A percentile compares a stretch with the other conserved stretches of the same genome.
phyloP scores from a whole-genome alignment of 345 rosid species.

The Crucihimalaya himalaica region DNA sequence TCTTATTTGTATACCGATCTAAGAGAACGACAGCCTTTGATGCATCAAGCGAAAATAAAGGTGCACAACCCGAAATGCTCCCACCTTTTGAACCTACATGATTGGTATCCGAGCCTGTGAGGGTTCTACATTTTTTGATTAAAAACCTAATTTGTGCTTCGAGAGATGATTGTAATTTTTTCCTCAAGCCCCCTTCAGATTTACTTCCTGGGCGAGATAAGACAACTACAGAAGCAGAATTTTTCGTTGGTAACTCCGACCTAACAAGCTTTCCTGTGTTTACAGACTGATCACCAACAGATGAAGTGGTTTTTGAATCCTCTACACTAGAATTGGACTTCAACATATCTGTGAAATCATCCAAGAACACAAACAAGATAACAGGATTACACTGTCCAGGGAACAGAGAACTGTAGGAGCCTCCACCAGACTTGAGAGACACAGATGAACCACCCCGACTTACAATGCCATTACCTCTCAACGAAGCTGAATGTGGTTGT shows the following conservation, averaged over 20 bases:
- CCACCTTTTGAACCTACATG: slow-evolving; percentile 64
- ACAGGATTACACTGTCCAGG: slow-evolving; percentile 90
- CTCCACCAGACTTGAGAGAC: slow-evolving; percentile 75
- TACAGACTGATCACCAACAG: slow-evolving; percentile 46
- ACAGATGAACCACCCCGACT: slow-evolving; percentile 59
- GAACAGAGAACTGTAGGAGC: slow-evolving; percentile 61
- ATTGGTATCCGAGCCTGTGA: slow-evolving; percentile 59
- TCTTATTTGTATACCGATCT: slow-evolving; percentile 50
- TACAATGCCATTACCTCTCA: slow-evolving; percentile 52
- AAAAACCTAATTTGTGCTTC: slow-evolving; percentile 80
- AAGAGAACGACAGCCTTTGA: slow-evolving; percentile 73
- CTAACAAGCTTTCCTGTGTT: slow-evolving; percentile 50
- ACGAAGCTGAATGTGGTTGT: slow-evolving; percentile 40
- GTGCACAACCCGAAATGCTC: slow-evolving; percentile 57
- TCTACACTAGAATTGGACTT: slow-evolving; percentile 45
- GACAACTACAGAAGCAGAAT: slow-evolving; percentile 73
- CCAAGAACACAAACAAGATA: slow-evolving; percentile 66
- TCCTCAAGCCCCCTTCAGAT: slow-evolving; percentile 71
- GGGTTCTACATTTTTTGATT: slow-evolving; percentile 73
- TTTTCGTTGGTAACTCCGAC: slow-evolving; percentile 56
- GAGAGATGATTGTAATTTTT: slow-evolving; percentile 74
- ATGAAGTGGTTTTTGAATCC: slow-evolving; percentile 51
- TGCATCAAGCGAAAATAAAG: slow-evolving; percentile 77
- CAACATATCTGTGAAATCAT: slow-evolving; percentile 60
- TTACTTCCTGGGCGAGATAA: slow-evolving; percentile 76